Percentiles rank a stretch among this genome's conserved stretches.
Conservation (phyloP, 164 flowering plant genomes). For the Vitis amurensis region DNA sequence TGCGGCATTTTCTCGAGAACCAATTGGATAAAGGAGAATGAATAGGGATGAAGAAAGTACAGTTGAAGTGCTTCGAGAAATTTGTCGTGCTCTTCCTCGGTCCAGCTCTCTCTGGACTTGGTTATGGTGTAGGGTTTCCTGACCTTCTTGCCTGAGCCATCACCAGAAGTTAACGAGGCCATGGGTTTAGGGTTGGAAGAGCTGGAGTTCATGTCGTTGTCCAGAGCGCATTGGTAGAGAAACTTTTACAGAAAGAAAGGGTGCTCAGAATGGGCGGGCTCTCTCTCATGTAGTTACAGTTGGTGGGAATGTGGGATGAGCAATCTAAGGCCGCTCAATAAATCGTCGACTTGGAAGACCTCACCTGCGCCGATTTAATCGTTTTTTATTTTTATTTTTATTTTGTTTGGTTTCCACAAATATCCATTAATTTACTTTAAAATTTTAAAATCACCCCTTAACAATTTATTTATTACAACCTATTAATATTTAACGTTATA, state of each 20-base stretch:
- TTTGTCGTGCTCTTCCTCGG: slow-evolving; percentile 91
- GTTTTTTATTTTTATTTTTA: neutral
- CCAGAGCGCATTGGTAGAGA: too few species aligned
- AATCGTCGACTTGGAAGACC: slow-evolving; percentile 2
- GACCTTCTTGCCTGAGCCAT: slow-evolving; percentile 60
- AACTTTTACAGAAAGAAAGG: neutral
- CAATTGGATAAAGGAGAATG: neutral
- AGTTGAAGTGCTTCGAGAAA: slow-evolving; percentile 93
- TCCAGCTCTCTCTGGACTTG: slow-evolving; percentile 91
- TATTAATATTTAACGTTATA: too few species aligned
- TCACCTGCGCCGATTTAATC: slow-evolving; percentile 9
- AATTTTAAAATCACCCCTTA: too few species aligned
- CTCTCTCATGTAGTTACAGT: neutral
- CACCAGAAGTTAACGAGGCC: slow-evolving; percentile 21
- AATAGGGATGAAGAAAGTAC: slow-evolving; percentile 29
- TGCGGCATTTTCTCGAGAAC: too few species aligned
- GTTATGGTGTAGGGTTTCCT: slow-evolving; percentile 86
- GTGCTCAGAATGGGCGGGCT: slow-evolving; percentile 10
- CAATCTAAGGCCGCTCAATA: slow-evolving; percentile 14
- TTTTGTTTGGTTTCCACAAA: too few species aligned
- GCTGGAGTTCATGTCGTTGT: slow-evolving; percentile 18
- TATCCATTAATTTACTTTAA: too few species aligned
- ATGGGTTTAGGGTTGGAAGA: slow-evolving; percentile 23
- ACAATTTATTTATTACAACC: too few species aligned
- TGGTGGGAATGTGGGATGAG: neutral